Conservation (phyloP, 2,329 filamentous ascomycete species). For the Ophidiomyces ophidiicola region DNA sequence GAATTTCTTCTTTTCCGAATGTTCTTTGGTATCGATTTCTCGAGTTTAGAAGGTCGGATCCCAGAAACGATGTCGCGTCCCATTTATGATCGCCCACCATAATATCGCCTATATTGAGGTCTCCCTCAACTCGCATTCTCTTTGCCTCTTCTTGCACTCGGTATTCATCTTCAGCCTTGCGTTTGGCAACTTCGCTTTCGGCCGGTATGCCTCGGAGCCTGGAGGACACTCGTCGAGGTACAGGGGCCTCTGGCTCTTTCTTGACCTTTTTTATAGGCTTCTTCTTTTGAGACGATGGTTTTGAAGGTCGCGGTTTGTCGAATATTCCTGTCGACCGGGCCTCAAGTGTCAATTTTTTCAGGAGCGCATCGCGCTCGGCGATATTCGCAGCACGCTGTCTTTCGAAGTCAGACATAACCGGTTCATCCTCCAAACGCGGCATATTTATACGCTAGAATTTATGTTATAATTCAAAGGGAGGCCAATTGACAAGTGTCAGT, state of each 20-base stretch:
- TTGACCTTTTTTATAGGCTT: slow-evolving; percentile 48
- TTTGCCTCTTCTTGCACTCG: slow-evolving; percentile 47
- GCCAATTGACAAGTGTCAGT: not conserved
- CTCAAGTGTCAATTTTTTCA: slow-evolving; percentile 62
- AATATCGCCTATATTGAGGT: slow-evolving; percentile 63
- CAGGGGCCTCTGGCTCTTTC: slow-evolving; percentile 44
- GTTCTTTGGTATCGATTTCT: slow-evolving; percentile 73
- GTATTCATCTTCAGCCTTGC: slow-evolving; percentile 55
- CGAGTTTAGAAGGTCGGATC: slow-evolving; percentile 46
- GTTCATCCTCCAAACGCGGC: slow-evolving; percentile 7
- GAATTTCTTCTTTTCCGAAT: slow-evolving; percentile 72
- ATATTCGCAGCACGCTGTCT: slow-evolving; percentile 75
- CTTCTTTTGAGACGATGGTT: slow-evolving; percentile 38
- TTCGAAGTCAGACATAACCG: slow-evolving; percentile 70
- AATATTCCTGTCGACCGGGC: slow-evolving; percentile 58
- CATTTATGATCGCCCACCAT: slow-evolving; percentile 69
- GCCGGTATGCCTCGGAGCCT: slow-evolving; percentile 51
- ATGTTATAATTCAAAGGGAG: not conserved
- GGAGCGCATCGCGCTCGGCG: slow-evolving; percentile 66
- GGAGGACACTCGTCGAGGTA: slow-evolving; percentile 49
- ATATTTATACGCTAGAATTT: not conserved
- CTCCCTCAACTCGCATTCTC: slow-evolving; percentile 51
- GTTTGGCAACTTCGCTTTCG: slow-evolving; percentile 54
- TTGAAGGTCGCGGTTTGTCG: slow-evolving; percentile 37
- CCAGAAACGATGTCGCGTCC: slow-evolving; percentile 53